A percentile compares a stretch with the other conserved stretches of the same genome.
Conservation (phyloP, 2,329 filamentous ascomycete species). For the Lasiodiplodia gonubiensis region DNA sequence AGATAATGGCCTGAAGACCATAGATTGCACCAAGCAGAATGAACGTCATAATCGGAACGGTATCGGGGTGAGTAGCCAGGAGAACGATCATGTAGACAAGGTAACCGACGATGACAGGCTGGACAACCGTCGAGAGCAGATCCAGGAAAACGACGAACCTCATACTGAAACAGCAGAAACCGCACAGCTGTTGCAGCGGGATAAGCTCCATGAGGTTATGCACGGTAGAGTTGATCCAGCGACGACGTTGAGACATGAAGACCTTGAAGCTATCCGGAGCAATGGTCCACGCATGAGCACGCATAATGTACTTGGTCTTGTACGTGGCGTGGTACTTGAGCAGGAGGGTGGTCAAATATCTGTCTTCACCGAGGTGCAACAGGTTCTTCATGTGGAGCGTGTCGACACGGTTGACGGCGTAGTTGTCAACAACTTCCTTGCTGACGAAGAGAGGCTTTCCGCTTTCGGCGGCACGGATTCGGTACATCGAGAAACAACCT, state of each 20-base stretch:
- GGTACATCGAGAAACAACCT: conserved; percentile 99
- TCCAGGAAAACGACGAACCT: conserved; percentile 96
- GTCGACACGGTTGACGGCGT: conserved; percentile 92
- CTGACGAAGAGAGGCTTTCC: conserved; percentile 97
- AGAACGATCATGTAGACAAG: conserved; percentile 78
- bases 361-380: conserved; percentile 94
- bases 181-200: conserved; percentile 89
- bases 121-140: conserved; percentile 86
- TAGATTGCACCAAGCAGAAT: conserved; percentile 94
- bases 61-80: conserved; percentile 57
- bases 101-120: conserved; percentile 89
- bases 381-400: conserved; percentile 99
- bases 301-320: conserved; percentile 97
- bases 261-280: conserved; percentile 93
- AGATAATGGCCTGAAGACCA: conserved; percentile 94
- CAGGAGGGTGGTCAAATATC: conserved; percentile 92
- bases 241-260: conserved; percentile 96
- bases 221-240: conserved; percentile 99
- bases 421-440: conserved; percentile 84
- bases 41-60: conserved; percentile 84
- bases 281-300: conserved; percentile 94
- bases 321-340: conserved; percentile 91
- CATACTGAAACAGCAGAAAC: conserved; percentile 99
- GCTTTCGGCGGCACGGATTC: conserved; percentile 89
- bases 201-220: conserved; percentile 98